phyloP scores from a whole-genome alignment of 495 filamentous ascomycete genomes.

The Podospora pseudocomata region DNA sequence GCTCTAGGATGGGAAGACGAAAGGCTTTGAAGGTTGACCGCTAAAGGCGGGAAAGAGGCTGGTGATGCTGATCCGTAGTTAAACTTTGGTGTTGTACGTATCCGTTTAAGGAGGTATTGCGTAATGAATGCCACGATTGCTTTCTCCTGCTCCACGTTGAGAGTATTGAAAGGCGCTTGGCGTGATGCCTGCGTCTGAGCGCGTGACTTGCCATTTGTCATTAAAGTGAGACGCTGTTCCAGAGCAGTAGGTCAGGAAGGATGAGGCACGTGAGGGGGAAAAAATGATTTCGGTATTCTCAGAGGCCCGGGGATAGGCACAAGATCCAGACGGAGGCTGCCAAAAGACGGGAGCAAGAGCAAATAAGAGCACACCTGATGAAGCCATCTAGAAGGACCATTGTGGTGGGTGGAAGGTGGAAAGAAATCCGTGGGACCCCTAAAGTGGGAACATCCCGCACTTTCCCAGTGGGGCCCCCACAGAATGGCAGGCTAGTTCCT shows the following conservation, averaged over 20 bases:
- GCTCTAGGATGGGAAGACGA: neutral
- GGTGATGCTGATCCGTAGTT: too few relatives aligned
- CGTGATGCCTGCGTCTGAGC: neutral
- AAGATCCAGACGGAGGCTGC: too few relatives aligned
- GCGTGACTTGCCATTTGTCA: slow-evolving; percentile 2
- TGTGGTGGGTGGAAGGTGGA: neutral
- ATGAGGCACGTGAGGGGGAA: too few relatives aligned
- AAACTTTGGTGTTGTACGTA: too few relatives aligned
- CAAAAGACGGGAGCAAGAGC: neutral
- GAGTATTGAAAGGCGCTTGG: neutral
- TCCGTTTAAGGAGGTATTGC: neutral
- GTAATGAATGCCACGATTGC: neutral
- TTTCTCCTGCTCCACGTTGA: neutral
- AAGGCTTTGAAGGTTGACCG: neutral
- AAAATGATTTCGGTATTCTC: too few relatives aligned
- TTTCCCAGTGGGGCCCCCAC: neutral
- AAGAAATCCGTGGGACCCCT: neutral
- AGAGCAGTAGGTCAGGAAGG: too few relatives aligned
- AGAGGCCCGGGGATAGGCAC: too few relatives aligned
- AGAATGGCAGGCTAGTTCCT: neutral
- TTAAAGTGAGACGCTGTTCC: neutral
- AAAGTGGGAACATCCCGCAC: neutral
- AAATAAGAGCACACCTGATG: neutral
- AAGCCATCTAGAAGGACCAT: neutral
- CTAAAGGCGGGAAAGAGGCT: too few relatives aligned